A percentile compares a stretch with the other conserved stretches of the same genome.
Evolutionary conservation across 345 rosid genomes (phyloP).

Genomic region (Camelina laxa): DNA sequence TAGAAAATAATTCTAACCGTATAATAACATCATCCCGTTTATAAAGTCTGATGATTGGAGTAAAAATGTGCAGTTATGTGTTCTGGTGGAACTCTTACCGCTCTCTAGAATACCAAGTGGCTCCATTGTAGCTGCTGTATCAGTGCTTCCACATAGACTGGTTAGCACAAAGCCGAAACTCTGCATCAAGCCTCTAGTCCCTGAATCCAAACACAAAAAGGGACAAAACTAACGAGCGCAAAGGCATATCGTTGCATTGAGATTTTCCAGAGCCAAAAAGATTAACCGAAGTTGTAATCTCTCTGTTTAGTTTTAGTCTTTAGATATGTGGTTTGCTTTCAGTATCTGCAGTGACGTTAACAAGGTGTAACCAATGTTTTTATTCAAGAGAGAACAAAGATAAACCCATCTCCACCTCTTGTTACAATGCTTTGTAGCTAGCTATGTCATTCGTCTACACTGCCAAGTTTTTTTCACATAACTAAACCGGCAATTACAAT

Average conservation of each 20-base stretch:
- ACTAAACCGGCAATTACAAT: background rate
- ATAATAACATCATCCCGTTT: background rate
- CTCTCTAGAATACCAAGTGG: conserved; percentile 68
- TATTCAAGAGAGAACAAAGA: background rate
- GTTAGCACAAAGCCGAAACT: conserved; percentile 83
- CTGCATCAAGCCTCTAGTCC: conserved; percentile 68
- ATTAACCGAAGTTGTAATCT: conserved; percentile 22
- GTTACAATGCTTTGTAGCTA: background rate
- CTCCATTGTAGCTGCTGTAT: conserved; percentile 70
- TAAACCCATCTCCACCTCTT: background rate
- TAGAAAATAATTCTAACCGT: background rate
- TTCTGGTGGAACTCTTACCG: conserved; percentile 87
- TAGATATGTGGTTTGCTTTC: conserved; percentile 19
- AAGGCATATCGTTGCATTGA: background rate
- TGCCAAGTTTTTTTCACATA: background rate
- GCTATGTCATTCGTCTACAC: background rate
- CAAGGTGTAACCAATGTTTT: background rate
- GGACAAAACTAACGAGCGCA: conserved; percentile 26
- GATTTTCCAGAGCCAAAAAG: background rate
- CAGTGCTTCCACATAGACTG: conserved; percentile 72
- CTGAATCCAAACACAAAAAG: conserved; percentile 53
- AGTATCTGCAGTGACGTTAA: conserved; percentile 13
- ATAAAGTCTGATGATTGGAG: conserved; percentile 19
- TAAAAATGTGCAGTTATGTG: conserved; percentile 58
- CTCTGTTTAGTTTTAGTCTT: conserved; percentile 10